phyloP scores from a whole-genome alignment of 352 stramenopile genomes.

The Phytopythium delawarense region DNA sequence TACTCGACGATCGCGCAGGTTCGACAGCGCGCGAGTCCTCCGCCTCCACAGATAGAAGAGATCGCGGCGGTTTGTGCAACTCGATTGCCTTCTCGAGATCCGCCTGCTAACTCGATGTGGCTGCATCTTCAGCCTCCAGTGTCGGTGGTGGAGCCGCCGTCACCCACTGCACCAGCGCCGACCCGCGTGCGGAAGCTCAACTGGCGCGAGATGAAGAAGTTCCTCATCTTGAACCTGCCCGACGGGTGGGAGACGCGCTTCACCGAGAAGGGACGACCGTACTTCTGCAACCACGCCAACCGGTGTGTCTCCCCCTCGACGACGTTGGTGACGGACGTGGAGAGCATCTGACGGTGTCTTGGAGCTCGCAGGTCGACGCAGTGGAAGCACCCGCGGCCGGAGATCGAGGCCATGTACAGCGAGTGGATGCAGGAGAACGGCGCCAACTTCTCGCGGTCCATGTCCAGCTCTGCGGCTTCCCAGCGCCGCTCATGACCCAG shows the following conservation, averaged over 20 bases:
- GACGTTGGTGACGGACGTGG: background rate
- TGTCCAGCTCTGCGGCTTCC: slow-evolving; percentile 8
- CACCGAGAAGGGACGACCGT: slow-evolving; percentile 75
- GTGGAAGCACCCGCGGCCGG: slow-evolving; percentile 75
- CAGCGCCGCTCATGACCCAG: slow-evolving; percentile 1
- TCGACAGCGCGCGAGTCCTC: slow-evolving; percentile 6
- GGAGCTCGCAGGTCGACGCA: slow-evolving; percentile 57
- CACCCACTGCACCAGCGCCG: slow-evolving; percentile 24
- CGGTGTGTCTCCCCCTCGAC: slow-evolving; percentile 24
- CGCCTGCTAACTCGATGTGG: background rate
- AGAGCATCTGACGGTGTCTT: background rate
- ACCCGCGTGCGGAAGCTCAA: slow-evolving; percentile 41
- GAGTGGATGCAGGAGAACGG: slow-evolving; percentile 74
- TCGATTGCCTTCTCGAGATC: background rate
- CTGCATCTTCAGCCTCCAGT: slow-evolving; percentile 14
- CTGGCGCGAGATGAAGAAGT: slow-evolving; percentile 77
- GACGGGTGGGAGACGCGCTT: slow-evolving; percentile 80
- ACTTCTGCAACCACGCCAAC: slow-evolving; percentile 79
- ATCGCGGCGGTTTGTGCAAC: slow-evolving; percentile 2
- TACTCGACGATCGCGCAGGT: slow-evolving; percentile 29
- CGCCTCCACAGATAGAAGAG: slow-evolving; percentile 1
- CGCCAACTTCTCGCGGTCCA: slow-evolving; percentile 33
- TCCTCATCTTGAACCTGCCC: slow-evolving; percentile 61
- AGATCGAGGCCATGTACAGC: slow-evolving; percentile 73
- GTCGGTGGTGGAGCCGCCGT: slow-evolving; percentile 9